Evolutionary conservation across 768 basidiomycete species (phyloP), one percentile per base, ranked within the genome.

Genomic region (Leccinum longicurvipes): DNA sequence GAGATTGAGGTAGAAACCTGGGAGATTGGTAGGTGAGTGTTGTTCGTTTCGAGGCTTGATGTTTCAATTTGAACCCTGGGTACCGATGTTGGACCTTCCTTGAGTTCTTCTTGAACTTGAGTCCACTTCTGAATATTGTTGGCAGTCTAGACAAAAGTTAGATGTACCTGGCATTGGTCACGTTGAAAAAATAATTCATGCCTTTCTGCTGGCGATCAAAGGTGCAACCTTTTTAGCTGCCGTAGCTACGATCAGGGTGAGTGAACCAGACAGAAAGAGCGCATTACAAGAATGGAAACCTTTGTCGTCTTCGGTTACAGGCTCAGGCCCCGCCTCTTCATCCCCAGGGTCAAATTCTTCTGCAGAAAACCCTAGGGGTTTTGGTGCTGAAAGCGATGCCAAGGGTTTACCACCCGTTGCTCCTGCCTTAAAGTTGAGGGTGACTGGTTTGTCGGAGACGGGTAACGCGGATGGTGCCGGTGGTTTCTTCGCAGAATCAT

Each of bases 111-210:
- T 72, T 96, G 92, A 10, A 95, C 91, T 75, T 87, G 88, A 68
- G 95, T 98, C 97, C 96, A 99, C 69, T 98, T 98, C 65, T 81
- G 86, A 67, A 99, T 98, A 65, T 94, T 93, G 70, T 82, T 89
- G 48, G 82, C 89, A 45, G 86, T 90, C 92, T 97, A 67, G 41
- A 51, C 8, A 47, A 15, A 56, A 25, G 51, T 60, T 44, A 63
- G n/a, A 29, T n/a, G 47, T 17, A 8, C 23, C 19, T 9, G 21
- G 17, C 15, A 28, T 47, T 14, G 19, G 45, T 7, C 6, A 50
- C 11, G 27, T 36, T 23, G 3, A 5, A 34, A 3, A 10, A 47
- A n/a, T 1, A 3, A 27, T 57, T 59, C 72, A 34, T 63, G 87
- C 92, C 85, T 92, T 93, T 78, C 85, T 91, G 69, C 88, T 92